Percentiles rank a stretch among this genome's conserved stretches.
phyloP scores from a whole-genome alignment of 1,284 basidiomycete species.

The Paramarasmius palmivorus region DNA sequence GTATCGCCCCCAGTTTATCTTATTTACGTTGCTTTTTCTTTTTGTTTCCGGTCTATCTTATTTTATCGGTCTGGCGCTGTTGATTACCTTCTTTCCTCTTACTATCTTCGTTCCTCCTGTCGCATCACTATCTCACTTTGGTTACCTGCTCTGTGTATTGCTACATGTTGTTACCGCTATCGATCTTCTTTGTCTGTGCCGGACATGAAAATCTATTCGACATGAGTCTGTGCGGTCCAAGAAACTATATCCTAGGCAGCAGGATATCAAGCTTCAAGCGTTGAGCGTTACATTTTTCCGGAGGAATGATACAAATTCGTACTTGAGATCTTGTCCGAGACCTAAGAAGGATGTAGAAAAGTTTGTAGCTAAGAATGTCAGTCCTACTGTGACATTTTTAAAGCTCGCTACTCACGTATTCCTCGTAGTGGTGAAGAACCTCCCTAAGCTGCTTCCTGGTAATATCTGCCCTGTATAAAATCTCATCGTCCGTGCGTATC shows the following conservation, averaged over 20 bases:
- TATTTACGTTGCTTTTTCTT: slow-evolving; percentile 38
- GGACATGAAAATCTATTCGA: background rate
- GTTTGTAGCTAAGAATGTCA: slow-evolving; percentile 31
- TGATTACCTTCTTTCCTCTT: slow-evolving; percentile 7
- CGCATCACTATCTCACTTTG: slow-evolving; percentile 27
- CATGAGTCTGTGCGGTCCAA: too few species aligned
- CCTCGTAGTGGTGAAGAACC: slow-evolving; percentile 77
- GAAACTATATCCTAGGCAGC: too few species aligned
- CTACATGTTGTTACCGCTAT: slow-evolving; percentile 48
- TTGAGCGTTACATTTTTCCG: too few species aligned
- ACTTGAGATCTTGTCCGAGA: too few species aligned
- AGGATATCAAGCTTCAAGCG: too few species aligned
- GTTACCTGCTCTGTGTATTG: slow-evolving; percentile 39
- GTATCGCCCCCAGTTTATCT: slow-evolving; percentile 20
- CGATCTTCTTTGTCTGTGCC: slow-evolving; percentile 32
- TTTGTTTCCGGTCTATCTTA: slow-evolving; percentile 10
- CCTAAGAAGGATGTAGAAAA: slow-evolving; percentile 12
- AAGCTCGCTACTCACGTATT: slow-evolving; percentile 62
- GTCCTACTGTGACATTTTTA: background rate
- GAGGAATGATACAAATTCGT: too few species aligned
- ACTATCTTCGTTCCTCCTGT: slow-evolving; percentile 12
- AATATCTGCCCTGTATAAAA: slow-evolving; percentile 75
- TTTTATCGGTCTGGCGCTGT: slow-evolving; percentile 6
- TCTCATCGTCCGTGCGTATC: slow-evolving; percentile 79
- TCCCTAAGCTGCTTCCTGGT: slow-evolving; percentile 75